Percentiles rank a stretch among this genome's conserved stretches.
Evolutionary conservation across 2,329 filamentous ascomycete species (phyloP).

Genomic region (Colletotrichum sp.): DNA sequence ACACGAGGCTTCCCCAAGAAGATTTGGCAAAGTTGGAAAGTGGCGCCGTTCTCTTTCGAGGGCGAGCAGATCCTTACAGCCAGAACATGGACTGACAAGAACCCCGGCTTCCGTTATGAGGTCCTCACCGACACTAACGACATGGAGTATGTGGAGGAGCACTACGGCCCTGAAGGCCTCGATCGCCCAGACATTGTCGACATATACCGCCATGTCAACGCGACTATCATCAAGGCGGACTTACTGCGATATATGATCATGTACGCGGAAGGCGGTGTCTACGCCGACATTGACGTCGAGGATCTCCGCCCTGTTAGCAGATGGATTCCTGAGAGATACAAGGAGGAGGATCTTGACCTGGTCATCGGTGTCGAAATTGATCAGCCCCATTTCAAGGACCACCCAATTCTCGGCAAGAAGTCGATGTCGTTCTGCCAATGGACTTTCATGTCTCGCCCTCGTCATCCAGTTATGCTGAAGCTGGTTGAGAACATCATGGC

Average conservation of each 20-base stretch:
- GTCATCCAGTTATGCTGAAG: conserved; percentile 70
- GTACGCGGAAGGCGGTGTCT: conserved; percentile 81
- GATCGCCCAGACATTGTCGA: conserved; percentile 71
- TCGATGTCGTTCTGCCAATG: conserved; percentile 77
- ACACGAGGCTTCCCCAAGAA: conserved; percentile 62
- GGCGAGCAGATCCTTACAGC: conserved; percentile 65
- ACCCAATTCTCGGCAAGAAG: conserved; percentile 71
- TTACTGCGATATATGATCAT: conserved; percentile 75
- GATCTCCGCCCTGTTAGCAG: conserved; percentile 38
- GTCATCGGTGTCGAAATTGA: conserved; percentile 76
- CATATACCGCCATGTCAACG: conserved; percentile 63
- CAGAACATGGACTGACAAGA: conserved; percentile 69
- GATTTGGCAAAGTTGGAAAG: conserved; percentile 82
- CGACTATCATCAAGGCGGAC: conserved; percentile 71
- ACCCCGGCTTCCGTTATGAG: conserved; percentile 71
- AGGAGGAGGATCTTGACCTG: conserved; percentile 70
- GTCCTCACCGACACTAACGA: conserved; percentile 74
- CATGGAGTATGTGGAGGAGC: conserved; percentile 69
- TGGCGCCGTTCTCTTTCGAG: conserved; percentile 70
- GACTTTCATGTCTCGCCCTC: conserved; percentile 75
- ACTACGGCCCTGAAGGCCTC: conserved; percentile 69
- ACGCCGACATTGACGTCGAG: conserved; percentile 57
- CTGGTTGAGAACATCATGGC: conserved; percentile 72
- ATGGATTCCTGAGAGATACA: conserved; percentile 55
- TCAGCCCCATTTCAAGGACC: conserved; percentile 67